A percentile compares a stretch with the other conserved stretches of the same genome.
These are phyloP conservation scores for Fonsecaea pugnacius DNA, from an alignment of 2,329 filamentous ascomycete species.

Conservation along the genomic window DNA sequence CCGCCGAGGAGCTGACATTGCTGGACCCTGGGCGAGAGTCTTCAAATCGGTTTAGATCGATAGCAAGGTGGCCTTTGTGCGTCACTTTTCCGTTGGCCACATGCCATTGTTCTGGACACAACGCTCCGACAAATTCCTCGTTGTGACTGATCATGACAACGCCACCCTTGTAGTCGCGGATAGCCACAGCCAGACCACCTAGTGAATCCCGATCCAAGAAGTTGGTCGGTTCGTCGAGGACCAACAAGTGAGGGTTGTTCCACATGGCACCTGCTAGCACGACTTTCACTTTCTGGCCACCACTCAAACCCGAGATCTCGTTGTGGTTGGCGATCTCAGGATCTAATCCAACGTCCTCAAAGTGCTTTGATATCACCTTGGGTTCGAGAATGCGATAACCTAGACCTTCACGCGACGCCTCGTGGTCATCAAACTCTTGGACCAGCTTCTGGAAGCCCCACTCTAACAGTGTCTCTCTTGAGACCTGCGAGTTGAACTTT, in stretches of 20 bases:
- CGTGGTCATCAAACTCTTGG: constrained; percentile 98
- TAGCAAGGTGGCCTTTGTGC: constrained; percentile 75
- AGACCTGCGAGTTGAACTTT: constrained; percentile 91
- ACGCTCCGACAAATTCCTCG: constrained; percentile 95
- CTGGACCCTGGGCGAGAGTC: constrained; percentile 71
- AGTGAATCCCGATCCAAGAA: constrained; percentile 98
- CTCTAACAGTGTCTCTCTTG: constrained; percentile 84
- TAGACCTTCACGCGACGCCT: constrained; percentile 96
- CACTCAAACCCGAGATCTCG: constrained; percentile 91
- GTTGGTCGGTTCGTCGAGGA: constrained; percentile 98
- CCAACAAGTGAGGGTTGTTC: constrained; percentile 97
- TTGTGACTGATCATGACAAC: constrained; percentile 99
- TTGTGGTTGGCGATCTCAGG: constrained; percentile 99
- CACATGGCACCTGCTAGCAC: constrained; percentile 95
- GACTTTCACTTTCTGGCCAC: constrained; percentile 99
- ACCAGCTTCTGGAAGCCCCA: constrained; percentile 90
- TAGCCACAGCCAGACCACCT: constrained; percentile 94
- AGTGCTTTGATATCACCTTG: constrained; percentile 94
- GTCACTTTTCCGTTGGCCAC: constrained; percentile 86
- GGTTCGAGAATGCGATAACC: constrained; percentile 93
- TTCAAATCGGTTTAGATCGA: constrained; percentile 83
- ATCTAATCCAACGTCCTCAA: constrained; percentile 93
- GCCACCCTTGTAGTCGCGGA: constrained; percentile 96
- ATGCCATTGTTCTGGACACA: constrained; percentile 96
- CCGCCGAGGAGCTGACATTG: constrained; percentile 64